Base-by-base conservation (phyloP, 164 flowering plant species). In the Magnolia officinalis region DNA sequence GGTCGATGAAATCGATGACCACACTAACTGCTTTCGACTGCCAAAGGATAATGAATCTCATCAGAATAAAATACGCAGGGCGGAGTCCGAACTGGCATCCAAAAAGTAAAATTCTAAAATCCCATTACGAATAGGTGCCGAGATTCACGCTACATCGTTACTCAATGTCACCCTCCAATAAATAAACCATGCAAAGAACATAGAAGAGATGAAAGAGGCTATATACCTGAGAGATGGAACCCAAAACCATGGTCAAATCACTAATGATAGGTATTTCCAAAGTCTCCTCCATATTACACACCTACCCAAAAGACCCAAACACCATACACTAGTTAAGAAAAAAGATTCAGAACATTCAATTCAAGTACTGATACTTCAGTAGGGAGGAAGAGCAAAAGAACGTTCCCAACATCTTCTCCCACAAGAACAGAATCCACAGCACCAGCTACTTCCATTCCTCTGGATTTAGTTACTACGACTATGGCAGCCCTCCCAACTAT, bases 381-480 rank as follows among this genome's bases (percentile, higher is more conserved):
- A 19, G 51, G 26, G 26, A 24, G 16, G 63, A 37, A 70, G 8
- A 37, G 2, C 63, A 77, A 49, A 59, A 69, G 66, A 70, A 91
- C 97, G 92, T 84, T 85, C 71, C 93, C 98, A 78, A 90, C 86
- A 75, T 94, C 97, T 86, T 94, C 88, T 73, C 97, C 96, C 11
- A 91, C 90, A 64, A 84, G 83, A 77, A 83, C 75, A 31, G 90
- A 82, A 85, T 92, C 98, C 52, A 94, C 91, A 3, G 97, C 98
- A 68, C 95, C 98, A 79, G 98, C 97, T 9, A 94, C 81, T 81
- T 94, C 98, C 96, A 92, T 89, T 75, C 98, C 97, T 88, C 95
- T 87, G 26, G 96, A 96, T 83, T 83, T 90, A 4, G 93, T 88
- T 24, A 94, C 91, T 79, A 96, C 96, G 70, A 88, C 58, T 11